Conservation (phyloP, 2,329 filamentous ascomycete species). For the Coleophoma eucalyptorum region DNA sequence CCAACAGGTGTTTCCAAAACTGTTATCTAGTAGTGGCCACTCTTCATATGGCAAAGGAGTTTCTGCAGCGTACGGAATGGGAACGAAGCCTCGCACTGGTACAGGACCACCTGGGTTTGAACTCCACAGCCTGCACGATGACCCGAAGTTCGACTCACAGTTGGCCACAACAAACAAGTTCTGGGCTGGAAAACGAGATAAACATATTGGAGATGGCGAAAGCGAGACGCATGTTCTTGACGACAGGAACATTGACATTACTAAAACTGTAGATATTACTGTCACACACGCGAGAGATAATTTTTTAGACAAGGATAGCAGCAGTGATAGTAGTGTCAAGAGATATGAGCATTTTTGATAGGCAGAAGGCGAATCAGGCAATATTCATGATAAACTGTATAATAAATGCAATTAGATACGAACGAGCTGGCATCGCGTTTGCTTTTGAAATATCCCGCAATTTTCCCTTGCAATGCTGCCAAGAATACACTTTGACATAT, state of each 20-base stretch:
- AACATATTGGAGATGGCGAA: neutral
- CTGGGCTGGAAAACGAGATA: neutral
- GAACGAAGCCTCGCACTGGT: neutral
- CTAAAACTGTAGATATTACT: neutral
- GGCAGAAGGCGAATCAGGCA: no score
- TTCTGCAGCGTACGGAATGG: neutral
- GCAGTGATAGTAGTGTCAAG: neutral
- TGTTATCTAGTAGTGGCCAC: neutral
- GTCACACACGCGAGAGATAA: neutral
- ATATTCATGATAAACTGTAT: no score
- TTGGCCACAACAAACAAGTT: neutral
- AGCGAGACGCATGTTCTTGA: neutral
- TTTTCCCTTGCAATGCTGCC: neutral
- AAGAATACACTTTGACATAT: neutral
- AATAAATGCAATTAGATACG: no score
- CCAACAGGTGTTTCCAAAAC: slow-evolving; percentile 6
- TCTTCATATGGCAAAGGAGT: neutral
- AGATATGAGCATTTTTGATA: neutral
- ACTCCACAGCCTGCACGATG: neutral
- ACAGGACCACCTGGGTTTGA: neutral
- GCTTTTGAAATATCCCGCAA: neutral
- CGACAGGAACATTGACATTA: neutral
- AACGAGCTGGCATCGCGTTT: neutral
- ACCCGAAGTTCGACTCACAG: neutral
- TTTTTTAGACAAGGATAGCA: neutral